Percentiles rank a stretch among this genome's conserved stretches.
phyloP scores from a whole-genome alignment of 768 basidiomycete genomes.

The Boletus tomentosulus region DNA sequence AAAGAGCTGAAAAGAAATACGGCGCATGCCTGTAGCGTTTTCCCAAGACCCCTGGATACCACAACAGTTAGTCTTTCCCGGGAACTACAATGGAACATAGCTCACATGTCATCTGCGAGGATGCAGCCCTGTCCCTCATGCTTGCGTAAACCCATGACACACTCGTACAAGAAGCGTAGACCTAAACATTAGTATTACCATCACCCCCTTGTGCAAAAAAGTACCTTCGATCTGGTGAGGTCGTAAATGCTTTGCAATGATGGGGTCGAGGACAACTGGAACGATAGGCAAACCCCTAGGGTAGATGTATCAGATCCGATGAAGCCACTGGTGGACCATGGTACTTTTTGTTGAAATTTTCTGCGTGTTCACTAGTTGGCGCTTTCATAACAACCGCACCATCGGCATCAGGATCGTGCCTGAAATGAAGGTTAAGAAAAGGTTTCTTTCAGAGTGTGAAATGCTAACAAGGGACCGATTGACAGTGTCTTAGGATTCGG shows the following conservation, averaged over 20 bases:
- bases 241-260: conserved; percentile 70
- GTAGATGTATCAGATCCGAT: conserved; percentile 2
- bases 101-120: conserved; percentile 92
- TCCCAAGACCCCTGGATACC: conserved; percentile 84
- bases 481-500: conserved; percentile 30
- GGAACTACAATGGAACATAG: neutral
- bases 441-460: neutral
- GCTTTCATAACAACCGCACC: conserved; percentile 85
- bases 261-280: conserved; percentile 87
- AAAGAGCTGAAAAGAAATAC: neutral
- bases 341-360: conserved; percentile 69
- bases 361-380: conserved; percentile 64
- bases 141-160: conserved; percentile 89
- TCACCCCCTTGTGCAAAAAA: neutral
- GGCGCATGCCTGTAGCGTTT: conserved; percentile 69
- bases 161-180: conserved; percentile 89
- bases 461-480: conserved; percentile 21
- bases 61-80: conserved; percentile 10
- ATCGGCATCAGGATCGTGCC: conserved; percentile 72
- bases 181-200: conserved; percentile 38
- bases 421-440: conserved; percentile 23
- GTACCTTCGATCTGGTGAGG: conserved; percentile 88
- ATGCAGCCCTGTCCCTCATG: conserved; percentile 94
- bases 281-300: conserved; percentile 59
- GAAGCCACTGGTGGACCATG: conserved; percentile 1